phyloP scores from a whole-genome alignment of 169 alveolate species.

The Cryptosporidium canis region DNA sequence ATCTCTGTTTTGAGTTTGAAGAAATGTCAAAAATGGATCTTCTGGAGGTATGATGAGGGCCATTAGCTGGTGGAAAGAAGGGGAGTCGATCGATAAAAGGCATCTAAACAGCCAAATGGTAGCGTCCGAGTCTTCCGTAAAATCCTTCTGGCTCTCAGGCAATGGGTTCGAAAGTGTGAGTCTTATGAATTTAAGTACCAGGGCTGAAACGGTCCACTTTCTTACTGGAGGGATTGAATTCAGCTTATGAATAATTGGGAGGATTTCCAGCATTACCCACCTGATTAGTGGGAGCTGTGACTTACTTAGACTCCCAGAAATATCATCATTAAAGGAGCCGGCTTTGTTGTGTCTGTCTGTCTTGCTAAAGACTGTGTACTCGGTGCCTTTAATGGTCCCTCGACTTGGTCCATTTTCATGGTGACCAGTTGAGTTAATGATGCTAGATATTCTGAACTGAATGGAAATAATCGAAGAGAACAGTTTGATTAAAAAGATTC shows the following conservation, averaged over 20 bases:
- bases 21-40: constrained; percentile 22
- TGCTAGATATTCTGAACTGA: constrained; percentile 14
- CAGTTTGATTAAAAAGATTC: constrained; percentile 25
- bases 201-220: constrained; percentile 49
- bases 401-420: not conserved
- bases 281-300: constrained; percentile 31
- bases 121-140: constrained; percentile 53
- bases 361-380: not conserved
- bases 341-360: not conserved
- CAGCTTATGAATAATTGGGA: constrained; percentile 20
- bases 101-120: constrained; percentile 56
- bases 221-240: constrained; percentile 22
- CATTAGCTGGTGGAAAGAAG: constrained; percentile 61
- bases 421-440: not conserved
- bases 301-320: not conserved
- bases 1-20: constrained; percentile 17
- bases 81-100: constrained; percentile 58
- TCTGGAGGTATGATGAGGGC: constrained; percentile 11
- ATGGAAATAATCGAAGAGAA: constrained; percentile 19
- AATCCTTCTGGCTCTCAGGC: constrained; percentile 7
- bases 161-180: constrained; percentile 28
- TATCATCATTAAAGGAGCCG: not conserved
- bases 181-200: constrained; percentile 27
- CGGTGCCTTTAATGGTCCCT: not conserved
- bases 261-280: constrained; percentile 42